These are phyloP conservation scores for Harringtonia lauricola DNA, from an alignment of 2,329 filamentous ascomycete genomes.

Conservation along the genomic window DNA sequence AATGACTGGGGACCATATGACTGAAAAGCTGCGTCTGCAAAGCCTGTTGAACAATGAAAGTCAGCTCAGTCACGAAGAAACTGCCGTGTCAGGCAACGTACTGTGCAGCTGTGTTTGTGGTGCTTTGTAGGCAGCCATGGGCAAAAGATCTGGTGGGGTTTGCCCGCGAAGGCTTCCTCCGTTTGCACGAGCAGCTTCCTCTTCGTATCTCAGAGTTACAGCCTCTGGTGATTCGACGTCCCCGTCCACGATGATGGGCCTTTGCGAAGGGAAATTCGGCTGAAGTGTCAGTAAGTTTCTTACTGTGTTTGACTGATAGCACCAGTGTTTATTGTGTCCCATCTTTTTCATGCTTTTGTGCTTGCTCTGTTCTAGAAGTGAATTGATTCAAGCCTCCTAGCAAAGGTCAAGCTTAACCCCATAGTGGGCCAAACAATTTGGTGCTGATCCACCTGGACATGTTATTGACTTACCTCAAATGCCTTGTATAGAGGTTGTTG, in stretches of 20 bases:
- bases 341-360: not conserved
- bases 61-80: not conserved
- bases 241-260: slow-evolving; percentile 48
- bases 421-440: too few relatives aligned
- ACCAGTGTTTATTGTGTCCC: too few relatives aligned
- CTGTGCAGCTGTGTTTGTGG: slow-evolving; percentile 70
- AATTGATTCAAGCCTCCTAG: too few relatives aligned
- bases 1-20: slow-evolving; percentile 39
- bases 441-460: too few relatives aligned
- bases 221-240: slow-evolving; percentile 47
- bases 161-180: slow-evolving; percentile 40
- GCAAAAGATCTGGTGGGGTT: slow-evolving; percentile 48
- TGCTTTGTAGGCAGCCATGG: slow-evolving; percentile 78
- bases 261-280: slow-evolving; percentile 42
- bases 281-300: slow-evolving; percentile 14
- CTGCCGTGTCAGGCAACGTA: slow-evolving; percentile 35
- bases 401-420: too few relatives aligned
- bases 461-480: slow-evolving; percentile 44
- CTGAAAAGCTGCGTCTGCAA: slow-evolving; percentile 38
- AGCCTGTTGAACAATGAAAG: slow-evolving; percentile 14
- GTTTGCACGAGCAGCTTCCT: slow-evolving; percentile 40
- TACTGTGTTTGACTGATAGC: too few relatives aligned
- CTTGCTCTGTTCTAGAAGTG: too few relatives aligned
- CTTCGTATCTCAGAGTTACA: slow-evolving; percentile 44
- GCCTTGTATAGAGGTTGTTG: slow-evolving; percentile 44